Evolutionary conservation across 1,284 basidiomycete genomes (phyloP).

Genomic region (Neotropicomus parvogracilis): DNA sequence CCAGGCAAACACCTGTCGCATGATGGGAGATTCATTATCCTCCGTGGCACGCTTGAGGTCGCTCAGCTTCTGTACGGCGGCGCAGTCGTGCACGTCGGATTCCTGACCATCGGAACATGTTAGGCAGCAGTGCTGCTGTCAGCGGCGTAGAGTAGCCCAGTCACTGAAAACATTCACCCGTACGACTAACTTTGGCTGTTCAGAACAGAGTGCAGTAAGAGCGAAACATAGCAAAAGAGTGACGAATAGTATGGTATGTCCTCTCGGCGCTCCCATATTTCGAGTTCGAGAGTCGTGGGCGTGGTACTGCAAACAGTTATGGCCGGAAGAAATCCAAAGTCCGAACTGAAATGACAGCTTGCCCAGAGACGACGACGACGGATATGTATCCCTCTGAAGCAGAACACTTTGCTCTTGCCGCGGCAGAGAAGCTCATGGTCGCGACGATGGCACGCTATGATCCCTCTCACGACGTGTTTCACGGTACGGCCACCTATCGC

Average conservation of each 20-base stretch:
- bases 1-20: slow-evolving; percentile 73
- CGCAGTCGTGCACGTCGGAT: slow-evolving; percentile 48
- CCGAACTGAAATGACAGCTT: slow-evolving; percentile 15
- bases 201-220: slow-evolving; percentile 18
- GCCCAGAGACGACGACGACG: background rate
- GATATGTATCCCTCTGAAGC: slow-evolving; percentile 32
- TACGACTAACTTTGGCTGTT: slow-evolving; percentile 26
- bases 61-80: slow-evolving; percentile 54
- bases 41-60: slow-evolving; percentile 58
- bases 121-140: slow-evolving; percentile 4
- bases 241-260: slow-evolving; percentile 29
- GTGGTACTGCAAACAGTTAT: background rate
- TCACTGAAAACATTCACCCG: slow-evolving; percentile 26
- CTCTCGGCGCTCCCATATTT: slow-evolving; percentile 21
- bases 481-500: slow-evolving; percentile 52
- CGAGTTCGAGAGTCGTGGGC: slow-evolving; percentile 4
- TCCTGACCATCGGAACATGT: slow-evolving; percentile 35
- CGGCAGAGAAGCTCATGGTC: slow-evolving; percentile 69
- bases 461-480: slow-evolving; percentile 85
- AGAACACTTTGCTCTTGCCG: slow-evolving; percentile 47
- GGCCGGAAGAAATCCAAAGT: slow-evolving; percentile 24
- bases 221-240: slow-evolving; percentile 40
- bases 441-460: slow-evolving; percentile 82
- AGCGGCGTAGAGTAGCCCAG: background rate
- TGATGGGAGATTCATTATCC: slow-evolving; percentile 61